A percentile compares a stretch with the other conserved stretches of the same genome.
Evolutionary conservation across 2,329 filamentous ascomycete species (phyloP).

Genomic region (Epichloe brachyelytri): DNA sequence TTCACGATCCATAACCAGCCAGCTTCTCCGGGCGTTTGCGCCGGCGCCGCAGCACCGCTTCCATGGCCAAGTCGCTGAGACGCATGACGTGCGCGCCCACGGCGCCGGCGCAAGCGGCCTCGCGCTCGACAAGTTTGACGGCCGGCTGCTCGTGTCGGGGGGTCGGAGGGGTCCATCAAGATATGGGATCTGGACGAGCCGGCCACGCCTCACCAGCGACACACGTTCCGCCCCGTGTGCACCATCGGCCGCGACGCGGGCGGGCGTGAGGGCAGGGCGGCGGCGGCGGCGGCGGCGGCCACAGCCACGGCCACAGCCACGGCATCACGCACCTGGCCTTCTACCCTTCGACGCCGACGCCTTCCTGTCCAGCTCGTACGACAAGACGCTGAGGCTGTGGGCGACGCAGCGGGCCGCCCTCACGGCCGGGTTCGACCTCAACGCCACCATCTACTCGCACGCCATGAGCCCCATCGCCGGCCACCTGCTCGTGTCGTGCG

Average conservation of each 20-base stretch:
- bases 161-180: conserved; percentile 71
- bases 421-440: conserved; percentile 56
- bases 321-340: conserved; percentile 67
- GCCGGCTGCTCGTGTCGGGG: conserved; percentile 68
- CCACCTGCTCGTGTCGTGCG: conserved; percentile 73
- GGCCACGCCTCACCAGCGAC: conserved; percentile 28
- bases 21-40: conserved; percentile 56
- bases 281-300: conserved; percentile 19
- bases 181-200: conserved; percentile 73
- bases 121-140: conserved; percentile 71
- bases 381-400: conserved; percentile 66
- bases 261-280: conserved; percentile 15
- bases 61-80: conserved; percentile 33
- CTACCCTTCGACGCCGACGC: conserved; percentile 63
- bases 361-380: conserved; percentile 67
- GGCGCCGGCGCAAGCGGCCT: conserved; percentile 67
- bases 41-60: conserved; percentile 57
- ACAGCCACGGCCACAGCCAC: conserved; percentile 56
- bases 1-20: conserved; percentile 50
- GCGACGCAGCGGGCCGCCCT: conserved; percentile 47
- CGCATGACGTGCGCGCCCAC: conserved; percentile 48
- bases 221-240: conserved; percentile 41
- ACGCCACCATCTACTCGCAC: conserved; percentile 61
- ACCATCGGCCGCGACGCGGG: conserved; percentile 36
- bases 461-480: conserved; percentile 60